Conservation (phyloP, 2,329 filamentous ascomycete species). For the Aspergillus brunneoviolaceus region DNA sequence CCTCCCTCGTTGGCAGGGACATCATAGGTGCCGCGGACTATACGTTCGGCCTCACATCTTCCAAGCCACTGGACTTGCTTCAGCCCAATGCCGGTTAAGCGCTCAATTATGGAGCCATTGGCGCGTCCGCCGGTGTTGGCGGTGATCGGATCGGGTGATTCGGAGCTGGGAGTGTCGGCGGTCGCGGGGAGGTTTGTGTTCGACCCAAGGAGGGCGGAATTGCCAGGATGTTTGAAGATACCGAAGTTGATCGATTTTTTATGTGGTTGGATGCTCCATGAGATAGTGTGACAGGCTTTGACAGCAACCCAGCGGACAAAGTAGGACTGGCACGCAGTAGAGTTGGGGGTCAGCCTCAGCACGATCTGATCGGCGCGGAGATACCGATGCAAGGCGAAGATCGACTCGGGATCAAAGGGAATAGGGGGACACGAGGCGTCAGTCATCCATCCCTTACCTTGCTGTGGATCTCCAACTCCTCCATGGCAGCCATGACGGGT, state of each 20-base stretch:
- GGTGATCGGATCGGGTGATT: slow-evolving; percentile 37
- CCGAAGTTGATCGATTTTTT: slow-evolving; percentile 99
- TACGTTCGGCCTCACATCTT: slow-evolving; percentile 94
- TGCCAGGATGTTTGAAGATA: slow-evolving; percentile 93
- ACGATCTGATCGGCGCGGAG: neutral
- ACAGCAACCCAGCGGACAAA: slow-evolving; percentile 97
- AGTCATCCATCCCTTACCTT: slow-evolving; percentile 62
- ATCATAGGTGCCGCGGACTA: slow-evolving; percentile 85
- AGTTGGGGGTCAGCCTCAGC: slow-evolving; percentile 24
- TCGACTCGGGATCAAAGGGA: neutral
- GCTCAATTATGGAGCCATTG: slow-evolving; percentile 70
- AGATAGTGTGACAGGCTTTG: slow-evolving; percentile 84
- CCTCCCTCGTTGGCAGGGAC: slow-evolving; percentile 72
- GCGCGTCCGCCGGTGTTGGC: slow-evolving; percentile 50
- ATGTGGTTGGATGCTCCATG: slow-evolving; percentile 95
- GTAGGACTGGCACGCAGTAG: slow-evolving; percentile 68
- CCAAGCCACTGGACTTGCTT: slow-evolving; percentile 75
- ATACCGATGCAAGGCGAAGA: no score
- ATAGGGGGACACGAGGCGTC: slow-evolving; percentile 4
- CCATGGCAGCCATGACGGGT: slow-evolving; percentile 78
- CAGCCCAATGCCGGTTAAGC: slow-evolving; percentile 61
- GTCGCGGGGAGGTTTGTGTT: slow-evolving; percentile 41
- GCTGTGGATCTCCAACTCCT: slow-evolving; percentile 95
- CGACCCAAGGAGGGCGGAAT: slow-evolving; percentile 53
- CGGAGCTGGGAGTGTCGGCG: slow-evolving; percentile 44